Conservation (phyloP, 1,139 yeast species). For the Arxiozyma slooffiae region DNA sequence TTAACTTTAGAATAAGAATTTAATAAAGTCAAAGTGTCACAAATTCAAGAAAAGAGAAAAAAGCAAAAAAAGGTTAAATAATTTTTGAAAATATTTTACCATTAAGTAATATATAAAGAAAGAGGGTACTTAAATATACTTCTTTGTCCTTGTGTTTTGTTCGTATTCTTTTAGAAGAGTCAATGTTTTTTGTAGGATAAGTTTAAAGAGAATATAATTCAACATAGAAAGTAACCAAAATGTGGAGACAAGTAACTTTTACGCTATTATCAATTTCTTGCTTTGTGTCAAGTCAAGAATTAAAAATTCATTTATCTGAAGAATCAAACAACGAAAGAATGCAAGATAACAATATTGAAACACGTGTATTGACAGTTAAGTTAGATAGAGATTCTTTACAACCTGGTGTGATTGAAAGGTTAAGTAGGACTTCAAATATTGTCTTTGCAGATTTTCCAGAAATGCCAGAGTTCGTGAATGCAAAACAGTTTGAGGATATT, state of each 20-base stretch:
- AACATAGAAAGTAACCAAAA: neutral
- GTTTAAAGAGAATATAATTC: neutral
- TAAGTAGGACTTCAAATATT: constrained; percentile 17
- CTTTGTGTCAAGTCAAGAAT: constrained; percentile 9
- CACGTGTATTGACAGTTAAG: constrained; percentile 13
- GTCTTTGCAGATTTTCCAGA: constrained; percentile 22
- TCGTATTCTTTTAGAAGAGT: neutral
- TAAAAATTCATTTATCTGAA: constrained; percentile 12
- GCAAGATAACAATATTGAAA: constrained; percentile 5
- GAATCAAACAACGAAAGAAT: too few relatives aligned
- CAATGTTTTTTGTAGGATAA: neutral
- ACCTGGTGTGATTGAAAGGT: constrained; percentile 13
- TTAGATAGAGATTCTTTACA: constrained; percentile 16
- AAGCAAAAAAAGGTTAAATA: neutral
- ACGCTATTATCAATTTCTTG: constrained; percentile 4
- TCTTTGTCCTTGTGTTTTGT: neutral
- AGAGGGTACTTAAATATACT: neutral
- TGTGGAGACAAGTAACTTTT: constrained; percentile 11
- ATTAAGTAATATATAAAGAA: neutral
- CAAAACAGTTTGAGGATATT: constrained; percentile 15
- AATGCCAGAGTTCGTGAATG: constrained; percentile 19
- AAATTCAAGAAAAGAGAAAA: neutral
- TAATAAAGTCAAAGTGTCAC: neutral
- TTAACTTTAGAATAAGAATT: neutral
- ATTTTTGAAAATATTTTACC: neutral